A percentile compares a stretch with the other conserved stretches of the same genome.
Evolutionary conservation across 345 rosid genomes (phyloP).

Genomic region (Linum lewisii): DNA sequence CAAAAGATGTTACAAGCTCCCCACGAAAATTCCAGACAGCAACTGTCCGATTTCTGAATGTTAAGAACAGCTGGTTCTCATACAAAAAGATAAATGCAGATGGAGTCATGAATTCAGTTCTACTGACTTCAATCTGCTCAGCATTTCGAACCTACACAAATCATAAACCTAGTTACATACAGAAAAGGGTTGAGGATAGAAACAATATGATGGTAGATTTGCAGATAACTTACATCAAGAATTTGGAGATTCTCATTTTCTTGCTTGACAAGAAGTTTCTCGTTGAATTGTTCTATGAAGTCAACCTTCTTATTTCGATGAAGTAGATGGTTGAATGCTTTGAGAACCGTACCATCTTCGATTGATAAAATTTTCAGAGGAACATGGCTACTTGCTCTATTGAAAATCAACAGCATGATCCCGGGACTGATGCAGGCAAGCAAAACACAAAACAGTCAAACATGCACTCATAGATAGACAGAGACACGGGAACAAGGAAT

Average conservation of each 20-base stretch:
- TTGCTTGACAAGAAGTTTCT: slow-evolving; percentile 98
- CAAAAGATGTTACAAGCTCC: slow-evolving; percentile 94
- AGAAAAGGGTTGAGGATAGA: slow-evolving; percentile 3
- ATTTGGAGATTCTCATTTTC: slow-evolving; percentile 97
- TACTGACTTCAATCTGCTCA: slow-evolving; percentile 72
- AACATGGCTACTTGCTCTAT: slow-evolving; percentile 65
- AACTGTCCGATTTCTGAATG: slow-evolving; percentile 77
- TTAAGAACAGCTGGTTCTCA: slow-evolving; percentile 89
- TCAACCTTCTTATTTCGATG: slow-evolving; percentile 96
- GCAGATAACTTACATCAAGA: slow-evolving; percentile 61
- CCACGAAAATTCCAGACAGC: slow-evolving; percentile 96
- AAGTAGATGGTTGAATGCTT: slow-evolving; percentile 80
- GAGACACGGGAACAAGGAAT: background rate
- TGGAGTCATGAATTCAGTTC: slow-evolving; percentile 81
- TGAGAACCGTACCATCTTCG: slow-evolving; percentile 96
- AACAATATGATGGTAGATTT: background rate
- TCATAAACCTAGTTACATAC: background rate
- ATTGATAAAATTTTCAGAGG: slow-evolving; percentile 83
- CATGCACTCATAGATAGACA: background rate
- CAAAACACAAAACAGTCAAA: slow-evolving; percentile 8
- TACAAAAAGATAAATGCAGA: slow-evolving; percentile 91
- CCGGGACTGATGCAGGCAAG: slow-evolving; percentile 59
- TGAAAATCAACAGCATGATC: slow-evolving; percentile 87
- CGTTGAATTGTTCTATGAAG: slow-evolving; percentile 95
- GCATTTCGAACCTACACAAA: slow-evolving; percentile 60